Base-by-base conservation (phyloP, 306 rosid genomes). In the Adenanthera pavonina region DNA sequence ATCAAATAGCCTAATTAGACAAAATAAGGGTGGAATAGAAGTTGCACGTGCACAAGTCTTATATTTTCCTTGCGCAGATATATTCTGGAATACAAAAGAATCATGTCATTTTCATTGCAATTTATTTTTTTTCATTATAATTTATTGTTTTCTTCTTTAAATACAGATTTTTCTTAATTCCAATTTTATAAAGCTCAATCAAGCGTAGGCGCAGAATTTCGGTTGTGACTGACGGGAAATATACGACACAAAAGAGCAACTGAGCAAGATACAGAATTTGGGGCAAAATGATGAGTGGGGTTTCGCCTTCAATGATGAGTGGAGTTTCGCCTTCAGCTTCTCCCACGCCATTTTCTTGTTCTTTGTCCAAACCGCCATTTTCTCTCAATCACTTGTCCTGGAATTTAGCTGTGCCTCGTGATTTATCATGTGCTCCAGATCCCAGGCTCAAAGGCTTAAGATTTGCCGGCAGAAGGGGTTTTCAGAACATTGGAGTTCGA, bases 241-340 rank as follows among this genome's bases (percentile, higher is more conserved):
- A 52, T 19, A 52, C 2, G 61, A n/a, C 62, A 8, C 30, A 3
- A 56, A 59, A 11, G 65, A 59, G 35, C 65, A 25, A 25, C 30
- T 25, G 61, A 20, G 3, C 12, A 4, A 52, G 43, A 69, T 70
- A 19, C 3, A 66, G 44, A 34, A 17, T 79, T n/a, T 41, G 69
- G 20, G 80, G 78, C 72, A 88, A 80, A 82, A 94, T 92, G 97
- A 94, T 88, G 94, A 69, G 84, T 67, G 77, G 87, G 54, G n/a
- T 87, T 79, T 80, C 86, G 16, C 74, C 87, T 82, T 70, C 91
- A 4, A 94, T 92, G 97, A 94, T 89, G 94, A 69, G 84, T 67
- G 77, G 87, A 51, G n/a, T 87, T 79, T 80, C 86, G 16, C 74
- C 87, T 82, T 70, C 91, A 4, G 85, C 87, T 14, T 79, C 84